Evolutionary conservation across 169 alveolate species (phyloP), one percentile per base, ranked within the genome.

Genomic region (Pseudocohnilembus persalinus): DNA sequence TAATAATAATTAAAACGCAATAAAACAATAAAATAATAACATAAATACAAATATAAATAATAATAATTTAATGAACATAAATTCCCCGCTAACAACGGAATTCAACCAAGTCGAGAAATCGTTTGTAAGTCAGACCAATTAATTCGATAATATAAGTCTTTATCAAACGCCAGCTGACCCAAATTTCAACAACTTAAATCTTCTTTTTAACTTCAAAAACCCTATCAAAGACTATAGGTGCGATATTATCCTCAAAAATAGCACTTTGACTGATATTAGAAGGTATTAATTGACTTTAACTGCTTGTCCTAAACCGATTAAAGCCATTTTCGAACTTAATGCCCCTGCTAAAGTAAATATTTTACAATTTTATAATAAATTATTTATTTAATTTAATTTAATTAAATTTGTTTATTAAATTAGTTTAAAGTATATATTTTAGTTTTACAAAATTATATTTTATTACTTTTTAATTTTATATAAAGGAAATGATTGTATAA

Each of bases 291-390:
- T 95, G 77, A 89, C 90, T 84, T 91, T 93, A 29, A 94, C 95
- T 63, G 97, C 96, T 33, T 95, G 93, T 28, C 98, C 99, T 1
- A 94, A 97, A 81, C 95, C 92, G 88, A 95, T 96, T 28, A 93
- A 93, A 79, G 97, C 97, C 35, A 89, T 91, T 28, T 83, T 96
- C 65, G 98, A 96, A 73, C 90, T 97, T 86, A 90, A 87, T 33
- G 95, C 97, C 31, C 97, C 97, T 76, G 98, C 98, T 0, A 88
- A 98, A 89, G 96, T 94, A 76, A 68, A 74, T 29, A 72, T 11
- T 49, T 49, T 49, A 49, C 68, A 49, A 49, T 11, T 49, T 49
- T 4, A 49, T 11, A 49, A 11, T 49, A 49, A 49, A 4, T 11
- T 11, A 49, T 20, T 11, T 11, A 49, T 49, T 49, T 11, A n/a